Percentiles rank a stretch among this genome's conserved stretches.
These are phyloP conservation scores for Nissolia schottii DNA, from an alignment of 306 rosid genomes.

Conservation along the genomic window DNA sequence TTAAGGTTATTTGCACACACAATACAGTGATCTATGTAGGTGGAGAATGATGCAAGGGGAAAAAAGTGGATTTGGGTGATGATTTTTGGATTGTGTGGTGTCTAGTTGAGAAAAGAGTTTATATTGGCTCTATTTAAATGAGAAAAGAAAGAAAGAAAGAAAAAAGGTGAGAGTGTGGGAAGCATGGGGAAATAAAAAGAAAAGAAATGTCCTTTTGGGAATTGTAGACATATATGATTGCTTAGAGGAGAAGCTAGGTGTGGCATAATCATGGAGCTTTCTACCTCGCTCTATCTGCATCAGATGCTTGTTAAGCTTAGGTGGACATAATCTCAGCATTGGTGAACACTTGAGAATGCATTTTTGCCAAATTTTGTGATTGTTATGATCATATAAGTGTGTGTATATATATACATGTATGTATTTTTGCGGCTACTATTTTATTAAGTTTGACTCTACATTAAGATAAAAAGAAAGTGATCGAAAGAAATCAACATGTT, in stretches of 20 bases:
- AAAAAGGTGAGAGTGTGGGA: no score
- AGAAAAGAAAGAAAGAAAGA: not conserved
- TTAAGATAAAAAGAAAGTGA: no score
- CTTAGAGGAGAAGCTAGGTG: constrained; percentile 10
- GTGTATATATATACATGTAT: no score
- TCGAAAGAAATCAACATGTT: no score
- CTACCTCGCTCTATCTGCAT: not conserved
- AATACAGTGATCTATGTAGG: not conserved
- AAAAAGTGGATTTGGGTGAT: not conserved
- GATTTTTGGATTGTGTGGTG: not conserved
- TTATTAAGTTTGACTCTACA: no score
- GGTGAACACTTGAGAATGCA: not conserved
- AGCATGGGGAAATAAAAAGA: not conserved
- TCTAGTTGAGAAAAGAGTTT: not conserved
- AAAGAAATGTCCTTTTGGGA: not conserved
- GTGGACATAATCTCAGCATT: not conserved
- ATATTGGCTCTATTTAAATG: not conserved
- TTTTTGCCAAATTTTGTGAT: no score
- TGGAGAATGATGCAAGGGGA: not conserved
- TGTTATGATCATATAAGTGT: no score
- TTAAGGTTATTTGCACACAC: not conserved
- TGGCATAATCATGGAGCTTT: not conserved
- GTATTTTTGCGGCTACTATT: no score
- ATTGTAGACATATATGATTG: constrained; percentile 10
- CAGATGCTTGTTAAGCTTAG: not conserved